Base-by-base conservation (phyloP, 495 filamentous ascomycete genomes). In the Daldinia vernicosa region DNA sequence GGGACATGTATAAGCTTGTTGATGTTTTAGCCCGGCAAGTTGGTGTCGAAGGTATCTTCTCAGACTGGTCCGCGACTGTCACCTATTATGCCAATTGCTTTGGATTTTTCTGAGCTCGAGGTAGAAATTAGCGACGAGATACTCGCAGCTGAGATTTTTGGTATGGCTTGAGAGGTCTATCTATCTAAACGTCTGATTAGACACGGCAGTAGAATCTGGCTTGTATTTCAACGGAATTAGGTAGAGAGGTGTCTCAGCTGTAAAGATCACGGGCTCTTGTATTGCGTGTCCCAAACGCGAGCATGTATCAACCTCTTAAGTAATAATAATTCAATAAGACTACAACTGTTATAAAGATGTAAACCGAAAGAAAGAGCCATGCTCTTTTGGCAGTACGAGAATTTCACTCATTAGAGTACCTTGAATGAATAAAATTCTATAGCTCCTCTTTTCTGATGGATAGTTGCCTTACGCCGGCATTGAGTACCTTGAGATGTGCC, bases 71-170 rank as follows among this genome's bases (percentile, higher is more conserved):
- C 4, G 86, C 85, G 0, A 89, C 86, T 4, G 80, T 86, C 7
- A 89, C 84, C 3, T 90, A 88, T 56, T 90, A 88, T 78, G 88
- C 88, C 61, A 89, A 86, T 62, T 90, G 87, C 74, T 82, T 89
- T 54, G 85, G 84, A 4, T 57, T 84, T 15, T 78, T 80, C 55
- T 72, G 32, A 69, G 7, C 7, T 5, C 17, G 9, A 15, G n/a
- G 22, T 12, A 9, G 8, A 17, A 37, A 35, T 5, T 12, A 17
- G 53, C n/a, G 30, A 37, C 9, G 14, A 19, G 24, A 12, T 7
- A 14, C 53, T 35, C n/a, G 57, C 15, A n/a, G 39, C 39, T 40
- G 15, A 15, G 39, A 17, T 40, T 40, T 4, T 40, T n/a, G n/a
- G 2, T n/a, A 17, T 17, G 19, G 9, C 0, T 24, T 24, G 3